Evolutionary conservation across 306 rosid genomes (phyloP), one percentile per base, ranked within the genome.

Genomic region (Cajanus cajan): DNA sequence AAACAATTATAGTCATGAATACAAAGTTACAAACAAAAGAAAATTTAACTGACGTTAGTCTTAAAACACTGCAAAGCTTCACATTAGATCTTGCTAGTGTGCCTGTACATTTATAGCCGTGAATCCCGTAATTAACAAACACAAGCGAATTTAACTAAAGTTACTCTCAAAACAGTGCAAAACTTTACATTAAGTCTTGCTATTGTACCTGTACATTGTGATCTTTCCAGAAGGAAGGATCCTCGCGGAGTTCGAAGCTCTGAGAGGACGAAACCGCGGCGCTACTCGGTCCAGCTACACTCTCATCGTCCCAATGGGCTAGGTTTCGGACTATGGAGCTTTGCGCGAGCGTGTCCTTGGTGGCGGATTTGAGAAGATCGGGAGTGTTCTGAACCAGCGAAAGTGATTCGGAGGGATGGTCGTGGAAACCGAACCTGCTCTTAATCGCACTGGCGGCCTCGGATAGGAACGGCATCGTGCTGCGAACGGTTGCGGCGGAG

Each of bases 151-250:
- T 57, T 3, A 36, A 65, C 47, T 2, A 14, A 19, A 57, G 67
- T 59, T 54, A 19, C 68, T 18, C 33, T 28, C 1, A 44, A 47
- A 47, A 18, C 14, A 8, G 9, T n/a, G 16, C 5, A 24, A 36
- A 19, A 36, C 44, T 70, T 54, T 0, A 4, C 0, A 19, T 37
- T 54, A 18, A 15, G 47, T 57, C 37, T 43, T 28, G 31, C 31
- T 16, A 5, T 9, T 59, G 2, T 85, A 95, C 99, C 98, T 95
- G 99, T 36, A 95, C 99, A 74, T 93, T 95, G 81, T 93, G 97
- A 70, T 95, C 99, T 82, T 89, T 91, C 99, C 99, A 95, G 83
- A 95, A 95, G 31, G 98, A 86, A 14, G 99, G 98, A 50, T 95
- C 99, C 36, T 95, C 98, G 3, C 7, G 34, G 28, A 95, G 45